Base-by-base conservation (phyloP, 164 flowering plant species). In the Magnolia officinalis region DNA sequence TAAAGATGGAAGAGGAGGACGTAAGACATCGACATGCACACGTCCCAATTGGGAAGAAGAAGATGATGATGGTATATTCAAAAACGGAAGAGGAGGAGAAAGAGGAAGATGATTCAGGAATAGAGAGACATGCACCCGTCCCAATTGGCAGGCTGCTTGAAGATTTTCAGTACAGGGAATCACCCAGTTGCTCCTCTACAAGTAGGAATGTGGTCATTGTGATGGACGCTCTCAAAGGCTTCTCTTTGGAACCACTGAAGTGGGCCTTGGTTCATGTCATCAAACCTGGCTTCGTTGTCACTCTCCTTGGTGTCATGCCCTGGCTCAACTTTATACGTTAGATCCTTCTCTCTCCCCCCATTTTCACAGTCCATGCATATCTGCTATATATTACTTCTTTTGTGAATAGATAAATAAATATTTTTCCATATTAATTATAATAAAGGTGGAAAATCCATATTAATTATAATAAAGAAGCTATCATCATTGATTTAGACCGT, bases 291-390 rank as follows among this genome's bases (percentile, higher is more conserved):
- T 81, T 78, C 26, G 65, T 8, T 8, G 80, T 88, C 49, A 87
- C 87, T 10, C 82, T 90, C 50, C 76, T 88, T 7, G 90, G 90
- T 3, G 82, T 83, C 67, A 84, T 84, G 90, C 91, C 93, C 0
- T 90, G 91, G 90, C 87, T 85, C 0, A 86, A 85, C 61, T 82
- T 88, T 55, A 86, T 87, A 0, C 80, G 90, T 87, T 20, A 84
- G 86, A 0, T 7, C 8, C 31, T 59, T 58, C 21, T 31, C 72
- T 69, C 9, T 50, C 71, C 59, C 24, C 16, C n/a, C 51, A 8
- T 31, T 4, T n/a, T 23, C 52, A 52, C 59, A 8, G 10, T 52
- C 59, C 59, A 8, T 52, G 29, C 29, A 9, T 52, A 52, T 52
- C 59, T 52, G 16, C 16, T 14, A 52, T n/a, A n/a, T n/a, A n/a